Conservation (phyloP, 177 flowering plant genomes). For the Vitis hybrid region DNA sequence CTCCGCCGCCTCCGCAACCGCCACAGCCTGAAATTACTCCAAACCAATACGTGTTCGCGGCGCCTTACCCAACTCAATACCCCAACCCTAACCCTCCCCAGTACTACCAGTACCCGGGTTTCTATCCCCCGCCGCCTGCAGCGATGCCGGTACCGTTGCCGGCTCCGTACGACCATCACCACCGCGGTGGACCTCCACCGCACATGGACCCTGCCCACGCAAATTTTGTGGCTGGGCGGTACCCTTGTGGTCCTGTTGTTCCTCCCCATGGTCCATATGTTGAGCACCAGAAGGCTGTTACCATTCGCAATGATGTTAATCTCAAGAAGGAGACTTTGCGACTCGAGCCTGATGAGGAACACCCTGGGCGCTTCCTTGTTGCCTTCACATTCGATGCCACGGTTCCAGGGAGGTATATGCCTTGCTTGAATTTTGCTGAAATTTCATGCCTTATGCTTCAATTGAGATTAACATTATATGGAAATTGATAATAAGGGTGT, state of each 20-base stretch:
- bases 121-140: slow-evolving; percentile 55
- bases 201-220: slow-evolving; percentile 28
- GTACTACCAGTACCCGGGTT: slow-evolving; percentile 62
- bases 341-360: slow-evolving; percentile 72
- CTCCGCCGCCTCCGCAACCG: slow-evolving; percentile 48
- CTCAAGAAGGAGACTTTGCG: slow-evolving; percentile 85
- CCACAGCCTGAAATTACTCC: slow-evolving; percentile 57
- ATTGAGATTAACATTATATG: not conserved
- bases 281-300: slow-evolving; percentile 95
- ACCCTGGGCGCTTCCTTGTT: slow-evolving; percentile 72
- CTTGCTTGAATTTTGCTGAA: slow-evolving; percentile 5
- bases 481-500: not conserved
- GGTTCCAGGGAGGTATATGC: slow-evolving; percentile 70
- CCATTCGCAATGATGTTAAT: slow-evolving; percentile 87
- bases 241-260: slow-evolving; percentile 51
- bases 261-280: slow-evolving; percentile 54
- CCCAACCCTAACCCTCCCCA: slow-evolving; percentile 55
- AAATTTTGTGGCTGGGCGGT: slow-evolving; percentile 52
- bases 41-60: slow-evolving; percentile 76
- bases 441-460: not conserved
- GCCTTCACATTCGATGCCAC: slow-evolving; percentile 92
- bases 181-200: slow-evolving; percentile 28
- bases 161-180: slow-evolving; percentile 73
- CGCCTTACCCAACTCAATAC: slow-evolving; percentile 70
- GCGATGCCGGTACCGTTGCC: slow-evolving; percentile 55